Evolutionary conservation across 2,329 filamentous ascomycete species (phyloP), one percentile per base, ranked within the genome.

Genomic region (Fusarium newnesense): DNA sequence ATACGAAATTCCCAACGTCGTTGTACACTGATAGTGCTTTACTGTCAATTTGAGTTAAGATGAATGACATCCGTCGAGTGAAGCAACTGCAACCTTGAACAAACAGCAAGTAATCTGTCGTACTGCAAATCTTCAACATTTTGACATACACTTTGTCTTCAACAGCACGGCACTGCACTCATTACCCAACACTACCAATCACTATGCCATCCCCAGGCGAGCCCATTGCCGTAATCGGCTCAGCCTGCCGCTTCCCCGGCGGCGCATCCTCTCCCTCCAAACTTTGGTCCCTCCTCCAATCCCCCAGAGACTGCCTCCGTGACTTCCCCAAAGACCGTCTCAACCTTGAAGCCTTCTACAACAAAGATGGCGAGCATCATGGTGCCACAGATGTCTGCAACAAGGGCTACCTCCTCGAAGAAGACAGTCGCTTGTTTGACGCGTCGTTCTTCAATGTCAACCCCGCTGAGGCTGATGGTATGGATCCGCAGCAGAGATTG

Each of bases 401-500:
- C 8, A 79, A 58, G 70, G 79, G 62, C 68, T 80, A 81, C 40
- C 76, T 82, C 30, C 56, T 80, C 6, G 64, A 79, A 13, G 74
- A 76, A 11, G 75, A 80, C 59, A 61, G 79, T 24, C 64, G 74
- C 18, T 79, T 77, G 2, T 84, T 84, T 59, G 83, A 85, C 70
- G 39, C 79, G 13, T 61, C 67, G 4, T 83, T 85, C 69, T 86
- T 85, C 70, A 76, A 78, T 24, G 82, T 85, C 44, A 80, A 75
- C 2, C 78, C 80, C 4, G 64, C 79, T 19, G 84, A 86, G 60
- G 82, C 82, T 18, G 75, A 76, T 40, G 77, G 72, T 34, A 78
- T 85, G 68, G 84, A 86, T 53, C 84, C 84, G 1, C 83, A 85
- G 67, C 83, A 84, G 65, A 77, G 84, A 3, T 79, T 81, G 64